Evolutionary conservation across 129 eudicot species (phyloP), one percentile per base, ranked within the genome.

Genomic region (Glebionis coronaria): DNA sequence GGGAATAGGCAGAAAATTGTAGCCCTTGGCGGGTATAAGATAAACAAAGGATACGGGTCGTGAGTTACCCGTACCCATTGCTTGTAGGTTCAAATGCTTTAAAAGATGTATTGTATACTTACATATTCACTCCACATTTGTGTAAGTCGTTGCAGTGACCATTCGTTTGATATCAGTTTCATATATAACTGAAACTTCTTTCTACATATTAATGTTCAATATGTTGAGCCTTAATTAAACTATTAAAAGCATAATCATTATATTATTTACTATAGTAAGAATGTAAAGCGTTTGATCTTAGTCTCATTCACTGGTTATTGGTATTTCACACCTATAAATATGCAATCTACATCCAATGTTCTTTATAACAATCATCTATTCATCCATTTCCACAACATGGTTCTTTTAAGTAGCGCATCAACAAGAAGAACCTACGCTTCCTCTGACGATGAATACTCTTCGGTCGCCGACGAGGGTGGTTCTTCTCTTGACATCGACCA

Each of bases 371-470:
- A 47, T 31, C 69, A 31, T 46, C 4, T 12, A 27, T 9, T 28
- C 9, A 16, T 35, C 38, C 18, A 9, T 19, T 31, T 49, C 63
- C 18, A 2, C 1, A 66, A 27, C 55, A 75, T 75, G 79, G 73
- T 69, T 49, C 46, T 59, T 0, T 55, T 67, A 49, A 49, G 16
- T 11, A 67, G 56, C 11, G 68, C 79, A 14, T 75, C 73, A 12
- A 75, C 67, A 59, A 20, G 12, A 75, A 59, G 49, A 7, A 50
- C 31, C 35, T 25, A 35, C 47, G 21, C 55, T 19, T 67, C 69
- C 59, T 75, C 79, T 12, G 63, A 75, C 35, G 79, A 68, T 16
- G 79, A 75, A 27, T 75, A 67, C 64, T 75, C 56, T 11, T 75
- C 74, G 0, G 23, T 21, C 1, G 74, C 50, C 0, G 69, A 67